A percentile compares a stretch with the other conserved stretches of the same genome.
phyloP scores from a whole-genome alignment of 805 yeast genomes.

The Kluyveromyces lactis region DNA sequence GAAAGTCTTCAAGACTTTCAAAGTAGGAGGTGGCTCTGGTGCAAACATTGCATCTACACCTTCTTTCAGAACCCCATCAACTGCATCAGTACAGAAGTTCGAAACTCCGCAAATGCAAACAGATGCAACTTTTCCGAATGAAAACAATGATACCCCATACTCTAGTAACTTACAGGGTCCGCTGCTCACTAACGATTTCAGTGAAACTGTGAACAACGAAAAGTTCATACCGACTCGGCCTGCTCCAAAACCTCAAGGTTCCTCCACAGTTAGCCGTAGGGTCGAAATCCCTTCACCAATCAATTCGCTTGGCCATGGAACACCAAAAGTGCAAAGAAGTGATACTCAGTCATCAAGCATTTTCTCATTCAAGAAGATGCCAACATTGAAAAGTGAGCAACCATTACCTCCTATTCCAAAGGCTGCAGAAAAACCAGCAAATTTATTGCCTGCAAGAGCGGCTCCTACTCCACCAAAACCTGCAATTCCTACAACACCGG shows the following conservation, averaged over 20 bases:
- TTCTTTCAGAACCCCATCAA: constrained; percentile 30
- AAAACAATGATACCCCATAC: constrained; percentile 1
- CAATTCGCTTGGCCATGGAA: constrained; percentile 10
- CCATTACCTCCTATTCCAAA: constrained; percentile 20
- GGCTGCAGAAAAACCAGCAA: not conserved
- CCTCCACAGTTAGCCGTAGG: constrained; percentile 10
- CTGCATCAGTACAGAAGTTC: constrained; percentile 11
- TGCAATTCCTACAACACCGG: constrained; percentile 10
- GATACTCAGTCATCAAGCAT: constrained; percentile 14
- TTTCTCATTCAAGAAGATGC: constrained; percentile 10
- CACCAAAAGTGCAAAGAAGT: constrained; percentile 10
- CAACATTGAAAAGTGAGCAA: constrained; percentile 17
- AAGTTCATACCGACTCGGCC: constrained; percentile 58
- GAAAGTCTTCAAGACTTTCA: constrained; percentile 33
- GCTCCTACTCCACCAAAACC: constrained; percentile 2
- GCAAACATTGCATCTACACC: constrained; percentile 22
- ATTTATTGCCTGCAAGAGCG: not conserved
- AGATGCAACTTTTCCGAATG: not conserved
- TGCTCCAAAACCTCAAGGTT: constrained; percentile 52
- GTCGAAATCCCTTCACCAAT: constrained; percentile 22
- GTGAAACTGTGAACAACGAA: constrained; percentile 25
- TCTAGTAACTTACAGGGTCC: constrained; percentile 17
- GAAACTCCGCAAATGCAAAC: constrained; percentile 7
- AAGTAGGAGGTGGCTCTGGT: constrained; percentile 19
- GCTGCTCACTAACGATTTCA: constrained; percentile 11